phyloP scores from a whole-genome alignment of 306 rosid genomes.

The Ziziphus jujuba region DNA sequence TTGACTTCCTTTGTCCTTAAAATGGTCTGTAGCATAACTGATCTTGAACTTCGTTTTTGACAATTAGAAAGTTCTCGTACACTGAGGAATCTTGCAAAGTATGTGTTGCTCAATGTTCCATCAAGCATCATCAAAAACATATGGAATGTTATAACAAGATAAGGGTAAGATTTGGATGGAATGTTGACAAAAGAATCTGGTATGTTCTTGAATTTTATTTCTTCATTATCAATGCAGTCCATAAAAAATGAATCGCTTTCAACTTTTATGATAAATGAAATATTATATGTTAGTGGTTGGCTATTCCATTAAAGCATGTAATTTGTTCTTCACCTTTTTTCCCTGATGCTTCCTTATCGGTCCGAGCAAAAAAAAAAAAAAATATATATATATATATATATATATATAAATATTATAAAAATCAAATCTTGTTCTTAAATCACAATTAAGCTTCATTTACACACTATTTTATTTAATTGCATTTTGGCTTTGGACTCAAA shows the following conservation, averaged over 20 bases:
- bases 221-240: slow-evolving; percentile 51
- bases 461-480: too few species aligned
- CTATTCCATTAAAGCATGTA: too few species aligned
- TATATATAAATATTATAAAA: too few species aligned
- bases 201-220: slow-evolving; percentile 45
- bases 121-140: slow-evolving; percentile 86
- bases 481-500: too few species aligned
- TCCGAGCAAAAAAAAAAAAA: too few species aligned
- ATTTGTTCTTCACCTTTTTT: too few species aligned
- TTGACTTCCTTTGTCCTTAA: slow-evolving; percentile 62
- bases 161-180: slow-evolving; percentile 53
- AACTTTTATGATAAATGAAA: too few species aligned
- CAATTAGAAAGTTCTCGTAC: slow-evolving; percentile 9
- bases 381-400: too few species aligned
- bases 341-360: too few species aligned
- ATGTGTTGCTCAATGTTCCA: slow-evolving; percentile 64
- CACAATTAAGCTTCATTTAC: too few species aligned
- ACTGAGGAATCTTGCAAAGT: slow-evolving; percentile 58
- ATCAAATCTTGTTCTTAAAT: too few species aligned
- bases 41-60: slow-evolving; percentile 35
- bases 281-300: too few species aligned
- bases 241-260: slow-evolving; percentile 24
- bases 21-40: slow-evolving; percentile 52
- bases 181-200: slow-evolving; percentile 56
- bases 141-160: slow-evolving; percentile 75